Conservation (phyloP, 345 rosid genomes). For the Moringa oleifera region DNA sequence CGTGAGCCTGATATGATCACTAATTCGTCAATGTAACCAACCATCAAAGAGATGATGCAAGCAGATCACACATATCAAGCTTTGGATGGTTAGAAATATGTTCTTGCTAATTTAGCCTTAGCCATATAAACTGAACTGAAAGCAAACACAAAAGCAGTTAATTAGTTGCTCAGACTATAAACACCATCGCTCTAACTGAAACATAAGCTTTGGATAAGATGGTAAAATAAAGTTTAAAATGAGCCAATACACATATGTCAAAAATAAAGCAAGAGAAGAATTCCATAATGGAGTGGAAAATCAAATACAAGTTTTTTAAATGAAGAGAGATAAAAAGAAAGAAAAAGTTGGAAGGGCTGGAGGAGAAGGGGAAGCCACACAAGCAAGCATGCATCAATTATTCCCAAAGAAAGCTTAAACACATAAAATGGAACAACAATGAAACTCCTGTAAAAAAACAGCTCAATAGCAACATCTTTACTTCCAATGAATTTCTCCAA, state of each 20-base stretch:
- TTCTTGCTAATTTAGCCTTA: not conserved
- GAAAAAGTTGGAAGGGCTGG: not conserved
- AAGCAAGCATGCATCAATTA: not conserved
- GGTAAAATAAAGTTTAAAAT: not conserved
- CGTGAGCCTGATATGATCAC: not conserved
- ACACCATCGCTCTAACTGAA: not conserved
- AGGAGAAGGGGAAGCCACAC: not conserved
- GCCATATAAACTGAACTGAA: not conserved
- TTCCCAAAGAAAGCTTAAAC: not conserved
- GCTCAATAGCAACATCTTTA: not conserved
- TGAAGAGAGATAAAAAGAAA: not conserved
- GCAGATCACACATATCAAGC: not conserved
- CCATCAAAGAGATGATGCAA: not conserved
- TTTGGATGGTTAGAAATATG: not conserved
- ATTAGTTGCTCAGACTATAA: not conserved
- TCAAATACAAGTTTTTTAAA: no score
- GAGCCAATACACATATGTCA: not conserved
- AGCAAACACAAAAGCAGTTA: conserved; percentile 5
- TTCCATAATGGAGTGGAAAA: not conserved
- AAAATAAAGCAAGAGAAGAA: not conserved
- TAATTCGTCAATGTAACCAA: not conserved
- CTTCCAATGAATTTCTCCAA: no score
- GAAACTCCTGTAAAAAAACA: not conserved
- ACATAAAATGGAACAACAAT: not conserved
- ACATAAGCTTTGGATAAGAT: not conserved